phyloP scores from a whole-genome alignment of 306 rosid species.

The Hylodesmum podocarpum region DNA sequence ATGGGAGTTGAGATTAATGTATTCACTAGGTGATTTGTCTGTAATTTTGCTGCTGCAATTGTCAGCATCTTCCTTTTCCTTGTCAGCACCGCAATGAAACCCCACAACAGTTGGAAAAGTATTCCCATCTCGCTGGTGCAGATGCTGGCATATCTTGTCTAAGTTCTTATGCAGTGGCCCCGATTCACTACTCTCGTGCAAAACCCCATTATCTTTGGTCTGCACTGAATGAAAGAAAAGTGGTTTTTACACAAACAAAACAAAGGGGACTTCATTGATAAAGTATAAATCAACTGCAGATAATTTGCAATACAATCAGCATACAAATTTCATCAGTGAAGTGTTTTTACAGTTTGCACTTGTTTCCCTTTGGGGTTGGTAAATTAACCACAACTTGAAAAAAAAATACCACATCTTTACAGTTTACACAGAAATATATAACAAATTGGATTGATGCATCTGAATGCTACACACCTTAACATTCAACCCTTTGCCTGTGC shows the following conservation, averaged over 20 bases:
- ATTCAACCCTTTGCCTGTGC: slow-evolving; percentile 47
- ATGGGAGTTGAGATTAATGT: slow-evolving; percentile 48
- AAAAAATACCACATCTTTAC: background rate
- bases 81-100: slow-evolving; percentile 39
- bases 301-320: slow-evolving; percentile 10
- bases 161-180: slow-evolving; percentile 45
- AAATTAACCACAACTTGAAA: background rate
- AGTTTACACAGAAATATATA: slow-evolving; percentile 1
- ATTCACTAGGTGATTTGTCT: slow-evolving; percentile 44
- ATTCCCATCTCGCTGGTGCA: slow-evolving; percentile 42
- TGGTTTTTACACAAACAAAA: slow-evolving; percentile 65
- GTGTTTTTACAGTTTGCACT: too few relatives aligned
- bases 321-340: background rate
- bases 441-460: background rate
- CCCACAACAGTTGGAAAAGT: slow-evolving; percentile 60
- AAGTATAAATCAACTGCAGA: slow-evolving; percentile 10
- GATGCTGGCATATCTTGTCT: slow-evolving; percentile 46
- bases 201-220: slow-evolving; percentile 75
- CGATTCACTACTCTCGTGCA: slow-evolving; percentile 53
- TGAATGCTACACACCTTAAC: slow-evolving; percentile 66
- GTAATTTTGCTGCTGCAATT: slow-evolving; percentile 30
- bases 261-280: slow-evolving; percentile 25
- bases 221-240: slow-evolving; percentile 85
- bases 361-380: background rate
- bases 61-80: slow-evolving; percentile 40